Evolutionary conservation across 441 rosid species (phyloP), one percentile per base, ranked within the genome.

Genomic region (Syzygium malaccense): DNA sequence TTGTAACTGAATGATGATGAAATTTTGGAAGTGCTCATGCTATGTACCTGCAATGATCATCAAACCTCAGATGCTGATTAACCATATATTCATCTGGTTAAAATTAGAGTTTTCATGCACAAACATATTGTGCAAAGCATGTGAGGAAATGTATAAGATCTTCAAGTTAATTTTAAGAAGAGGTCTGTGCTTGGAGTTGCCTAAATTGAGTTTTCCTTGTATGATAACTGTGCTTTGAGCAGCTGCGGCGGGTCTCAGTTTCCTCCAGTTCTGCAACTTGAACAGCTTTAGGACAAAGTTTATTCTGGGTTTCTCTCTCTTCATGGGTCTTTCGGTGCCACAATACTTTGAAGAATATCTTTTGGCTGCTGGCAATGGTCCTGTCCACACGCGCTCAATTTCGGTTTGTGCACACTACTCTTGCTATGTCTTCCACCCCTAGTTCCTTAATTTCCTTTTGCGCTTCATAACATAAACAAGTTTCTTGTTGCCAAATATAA

Each of bases 241-340:
- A 97, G 98, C 92, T 90, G 91, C 96, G 30, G 99, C 96, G 4
- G 99, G 98, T 45, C 90, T 96, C 53, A 92, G 95, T 53, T 92
- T 93, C 80, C 95, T 97, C 87, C 97, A 96, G 85, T 95, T 96
- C 88, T 95, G 98, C 94, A 92, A 95, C 95, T 90, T 97, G 88
- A 96, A 95, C 92, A 95, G 97, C 93, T 94, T 95, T 92, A 93
- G 99, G 90, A 87, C 96, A 8, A 97, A 93, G 93, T 96, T 97
- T 89, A 94, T 97, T 58, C 87, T 97, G 5, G 97, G 97, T 33
- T 95, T 95, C 85, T 92, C 98, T 89, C 93, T 97, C 91, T 96
- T 96, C 93, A 91, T 96, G 85, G 97, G 97, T 87, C 98, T 96
- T 57, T 95, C 98, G 3, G 94, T 95, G 71, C 94, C 97, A 6